Evolutionary conservation across 371 early-diverging fungal species (phyloP).

Genomic region (Cokeromyces recurvatus): DNA sequence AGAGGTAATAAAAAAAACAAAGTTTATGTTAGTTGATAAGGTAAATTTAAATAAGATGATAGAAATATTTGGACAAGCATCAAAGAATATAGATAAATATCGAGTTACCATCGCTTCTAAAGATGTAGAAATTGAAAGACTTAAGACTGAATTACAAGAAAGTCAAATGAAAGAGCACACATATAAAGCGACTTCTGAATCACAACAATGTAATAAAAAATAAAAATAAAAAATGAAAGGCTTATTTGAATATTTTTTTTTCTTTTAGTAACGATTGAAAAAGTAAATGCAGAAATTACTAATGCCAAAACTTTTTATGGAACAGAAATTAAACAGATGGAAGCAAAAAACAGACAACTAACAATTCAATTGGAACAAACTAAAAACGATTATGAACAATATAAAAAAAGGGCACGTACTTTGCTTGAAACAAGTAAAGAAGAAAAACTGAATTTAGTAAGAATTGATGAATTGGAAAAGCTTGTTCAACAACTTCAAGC

Average conservation of each 20-base stretch:
- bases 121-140: constrained; percentile 42
- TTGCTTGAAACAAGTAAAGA: constrained; percentile 45
- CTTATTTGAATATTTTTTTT: background rate
- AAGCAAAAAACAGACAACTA: constrained; percentile 47
- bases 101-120: constrained; percentile 53
- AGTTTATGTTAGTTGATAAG: background rate
- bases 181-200: constrained; percentile 25
- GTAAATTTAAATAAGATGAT: background rate
- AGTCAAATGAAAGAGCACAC: constrained; percentile 32
- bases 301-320: constrained; percentile 40
- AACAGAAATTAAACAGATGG: constrained; percentile 47
- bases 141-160: constrained; percentile 38
- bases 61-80: constrained; percentile 61
- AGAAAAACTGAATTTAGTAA: constrained; percentile 18
- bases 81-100: constrained; percentile 55
- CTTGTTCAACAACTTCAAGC: constrained; percentile 26
- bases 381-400: constrained; percentile 53
- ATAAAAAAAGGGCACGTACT: constrained; percentile 55
- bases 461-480: constrained; percentile 34
- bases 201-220: constrained; percentile 32
- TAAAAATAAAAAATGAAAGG: background rate
- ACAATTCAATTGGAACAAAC: constrained; percentile 39
- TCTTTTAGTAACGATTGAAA: constrained; percentile 36
- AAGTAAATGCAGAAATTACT: constrained; percentile 34
- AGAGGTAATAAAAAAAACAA: constrained; percentile 23